phyloP scores from a whole-genome alignment of 2,329 filamentous ascomycete species.

The Aspergillus sp. region DNA sequence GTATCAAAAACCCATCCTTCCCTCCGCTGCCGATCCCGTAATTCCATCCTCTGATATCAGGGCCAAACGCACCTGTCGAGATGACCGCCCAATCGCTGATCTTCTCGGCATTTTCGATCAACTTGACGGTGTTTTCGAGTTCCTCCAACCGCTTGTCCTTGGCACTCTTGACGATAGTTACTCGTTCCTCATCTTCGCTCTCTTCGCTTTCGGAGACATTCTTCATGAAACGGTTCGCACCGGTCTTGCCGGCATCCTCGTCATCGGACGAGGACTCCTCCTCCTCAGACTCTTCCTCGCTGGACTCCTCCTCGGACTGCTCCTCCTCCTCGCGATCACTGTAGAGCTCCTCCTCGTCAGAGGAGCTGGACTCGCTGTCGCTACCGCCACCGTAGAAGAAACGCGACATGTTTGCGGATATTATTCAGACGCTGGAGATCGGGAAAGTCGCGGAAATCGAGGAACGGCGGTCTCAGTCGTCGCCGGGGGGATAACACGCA shows the following conservation, averaged over 20 bases:
- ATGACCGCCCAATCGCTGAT: conserved; percentile 98
- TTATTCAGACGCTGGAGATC: conserved; percentile 18
- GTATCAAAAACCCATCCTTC: conserved; percentile 11
- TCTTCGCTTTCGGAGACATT: conserved; percentile 75
- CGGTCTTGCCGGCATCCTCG: conserved; percentile 62
- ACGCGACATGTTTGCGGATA: conserved; percentile 74
- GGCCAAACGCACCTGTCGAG: conserved; percentile 68
- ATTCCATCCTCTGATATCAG: not conserved
- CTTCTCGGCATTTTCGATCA: conserved; percentile 96
- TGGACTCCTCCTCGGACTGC: conserved; percentile 57
- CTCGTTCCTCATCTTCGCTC: conserved; percentile 80
- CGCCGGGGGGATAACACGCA: conserved; percentile 17
- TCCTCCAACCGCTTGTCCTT: conserved; percentile 98
- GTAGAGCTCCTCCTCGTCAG: conserved; percentile 94
- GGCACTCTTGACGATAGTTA: conserved; percentile 89
- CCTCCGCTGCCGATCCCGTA: not conserved
- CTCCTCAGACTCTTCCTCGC: conserved; percentile 59
- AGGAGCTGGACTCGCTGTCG: conserved; percentile 90
- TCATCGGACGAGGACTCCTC: conserved; percentile 53
- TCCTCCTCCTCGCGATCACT: conserved; percentile 71
- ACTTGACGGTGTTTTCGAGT: conserved; percentile 81
- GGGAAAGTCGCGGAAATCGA: conserved; percentile 25
- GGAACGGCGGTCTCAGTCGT: conserved; percentile 26
- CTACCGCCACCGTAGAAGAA: conserved; percentile 97
- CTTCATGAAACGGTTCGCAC: conserved; percentile 82